Base-by-base conservation (phyloP, 225 moss, liverwort and hornwort genomes). In the Ulota crispa region DNA sequence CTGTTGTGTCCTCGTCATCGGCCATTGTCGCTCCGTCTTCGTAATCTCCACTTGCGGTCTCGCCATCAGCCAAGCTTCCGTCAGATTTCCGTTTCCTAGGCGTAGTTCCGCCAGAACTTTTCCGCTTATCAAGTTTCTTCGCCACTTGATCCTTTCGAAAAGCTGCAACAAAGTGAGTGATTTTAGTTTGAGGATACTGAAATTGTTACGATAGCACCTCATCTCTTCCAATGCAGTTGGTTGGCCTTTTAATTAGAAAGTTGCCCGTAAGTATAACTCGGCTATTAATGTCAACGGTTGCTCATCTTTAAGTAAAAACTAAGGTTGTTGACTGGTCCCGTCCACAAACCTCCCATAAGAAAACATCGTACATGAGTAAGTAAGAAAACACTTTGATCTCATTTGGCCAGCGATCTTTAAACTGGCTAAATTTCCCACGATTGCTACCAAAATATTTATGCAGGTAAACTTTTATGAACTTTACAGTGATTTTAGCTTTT, bases 81-180 rank as follows among this genome's bases (percentile, higher is more conserved):
- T 81, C 80, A 5, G 85, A 82, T 78, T 92, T 89, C 75, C 89
- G 82, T 81, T 92, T 86, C 78, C 84, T 84, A 28, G 89, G 72
- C 64, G 54, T 57, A 16, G 83, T 72, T 28, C 81, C 87, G 45
- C 81, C 55, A 47, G 87, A 75, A 26, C 72, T 81, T 73, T 85
- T 91, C 75, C 84, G 83, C 77, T 89, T 92, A 54, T 92, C 91
- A 10, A 77, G 82, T 73, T 92, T 92, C 84, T 92, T 92, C 15
- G 84, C 84, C 52, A 89, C 88, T 80, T 89, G 87, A 64, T 92
- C 91, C 80, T 89, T 86, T 66, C 91, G 85, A 75, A 87, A 89
- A 55, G 82, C 91, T 92, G 84, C 73, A 72, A 53, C 9, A 80
- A 77, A 77, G 65, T 11, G 52, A 18, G 5, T 37, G 54, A 39